A percentile compares a stretch with the other conserved stretches of the same genome.
These are phyloP conservation scores for Yamadazyma aaseri DNA, from an alignment of 1,139 yeast genomes.

Conservation along the genomic window DNA sequence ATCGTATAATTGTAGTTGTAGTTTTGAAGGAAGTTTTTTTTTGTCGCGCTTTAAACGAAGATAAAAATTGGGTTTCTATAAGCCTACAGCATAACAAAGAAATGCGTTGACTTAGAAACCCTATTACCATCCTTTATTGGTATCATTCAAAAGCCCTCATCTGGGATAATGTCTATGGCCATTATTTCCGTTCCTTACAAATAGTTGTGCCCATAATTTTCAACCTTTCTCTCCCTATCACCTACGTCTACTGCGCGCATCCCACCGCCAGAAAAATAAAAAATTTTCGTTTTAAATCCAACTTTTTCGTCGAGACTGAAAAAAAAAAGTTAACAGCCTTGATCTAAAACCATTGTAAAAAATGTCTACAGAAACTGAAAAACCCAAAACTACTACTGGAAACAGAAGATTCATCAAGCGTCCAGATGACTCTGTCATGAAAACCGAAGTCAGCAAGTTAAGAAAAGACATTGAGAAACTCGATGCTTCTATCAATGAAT, in stretches of 20 bases:
- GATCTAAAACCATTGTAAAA: constrained; percentile 8
- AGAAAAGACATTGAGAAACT: constrained; percentile 70
- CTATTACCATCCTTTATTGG: too few species aligned
- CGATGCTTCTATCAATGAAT: constrained; percentile 48
- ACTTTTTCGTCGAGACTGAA: constrained; percentile 3
- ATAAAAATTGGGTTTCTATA: too few species aligned
- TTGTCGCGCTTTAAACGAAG: background rate
- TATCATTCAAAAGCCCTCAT: too few species aligned
- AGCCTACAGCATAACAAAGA: too few species aligned
- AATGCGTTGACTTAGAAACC: too few species aligned
- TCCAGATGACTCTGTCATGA: constrained; percentile 69
- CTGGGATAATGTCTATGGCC: too few species aligned
- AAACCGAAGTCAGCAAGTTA: constrained; percentile 57
- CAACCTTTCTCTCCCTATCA: too few species aligned
- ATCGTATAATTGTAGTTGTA: background rate
- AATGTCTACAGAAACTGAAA: constrained; percentile 20
- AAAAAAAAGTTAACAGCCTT: background rate
- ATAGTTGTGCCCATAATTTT: too few species aligned
- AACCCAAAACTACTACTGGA: constrained; percentile 15
- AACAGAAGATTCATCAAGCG: constrained; percentile 58
- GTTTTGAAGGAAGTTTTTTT: background rate
- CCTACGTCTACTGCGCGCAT: too few species aligned
- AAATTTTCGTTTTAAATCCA: too few species aligned
- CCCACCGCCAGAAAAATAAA: too few species aligned
- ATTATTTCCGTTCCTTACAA: too few species aligned